Conservation (phyloP, 2,329 filamentous ascomycete species). For the Colletotrichum sp. region DNA sequence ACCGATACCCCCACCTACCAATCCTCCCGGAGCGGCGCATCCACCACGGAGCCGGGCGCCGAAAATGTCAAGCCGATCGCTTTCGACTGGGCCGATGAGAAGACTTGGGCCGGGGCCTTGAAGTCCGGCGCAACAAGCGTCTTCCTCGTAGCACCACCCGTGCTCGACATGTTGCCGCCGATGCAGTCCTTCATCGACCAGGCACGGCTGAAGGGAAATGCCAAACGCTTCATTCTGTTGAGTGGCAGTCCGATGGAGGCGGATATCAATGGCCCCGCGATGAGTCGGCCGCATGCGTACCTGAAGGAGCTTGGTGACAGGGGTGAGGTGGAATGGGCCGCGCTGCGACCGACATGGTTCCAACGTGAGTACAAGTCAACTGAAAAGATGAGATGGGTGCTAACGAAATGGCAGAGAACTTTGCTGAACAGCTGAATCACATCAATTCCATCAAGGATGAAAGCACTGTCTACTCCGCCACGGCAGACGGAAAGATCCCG, state of each 20-base stretch:
- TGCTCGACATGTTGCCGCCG: conserved; percentile 31
- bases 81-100: conserved; percentile 50
- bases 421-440: conserved; percentile 34
- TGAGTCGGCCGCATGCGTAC: conserved; percentile 41
- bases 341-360: conserved; percentile 53
- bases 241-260: conserved; percentile 35
- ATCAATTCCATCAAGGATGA: conserved; percentile 37
- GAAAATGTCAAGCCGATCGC: conserved; percentile 26
- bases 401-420: conserved; percentile 42
- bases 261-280: conserved; percentile 36
- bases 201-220: conserved; percentile 34
- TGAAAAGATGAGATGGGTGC: not conserved
- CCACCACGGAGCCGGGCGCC: conserved; percentile 25
- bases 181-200: conserved; percentile 47
- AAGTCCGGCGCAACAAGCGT: conserved; percentile 25
- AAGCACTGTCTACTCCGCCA: conserved; percentile 45
- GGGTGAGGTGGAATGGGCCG: conserved; percentile 42
- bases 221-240: conserved; percentile 49
- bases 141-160: conserved; percentile 43
- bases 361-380: conserved; percentile 35
- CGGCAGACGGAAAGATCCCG: conserved; percentile 46
- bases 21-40: conserved; percentile 35
- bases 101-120: conserved; percentile 42
- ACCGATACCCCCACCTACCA: conserved; percentile 34
- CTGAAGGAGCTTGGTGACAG: conserved; percentile 36